Percentiles rank a stretch among this genome's conserved stretches.
Evolutionary conservation across 1,284 basidiomycete species (phyloP).

Genomic region (Tilletia indica): DNA sequence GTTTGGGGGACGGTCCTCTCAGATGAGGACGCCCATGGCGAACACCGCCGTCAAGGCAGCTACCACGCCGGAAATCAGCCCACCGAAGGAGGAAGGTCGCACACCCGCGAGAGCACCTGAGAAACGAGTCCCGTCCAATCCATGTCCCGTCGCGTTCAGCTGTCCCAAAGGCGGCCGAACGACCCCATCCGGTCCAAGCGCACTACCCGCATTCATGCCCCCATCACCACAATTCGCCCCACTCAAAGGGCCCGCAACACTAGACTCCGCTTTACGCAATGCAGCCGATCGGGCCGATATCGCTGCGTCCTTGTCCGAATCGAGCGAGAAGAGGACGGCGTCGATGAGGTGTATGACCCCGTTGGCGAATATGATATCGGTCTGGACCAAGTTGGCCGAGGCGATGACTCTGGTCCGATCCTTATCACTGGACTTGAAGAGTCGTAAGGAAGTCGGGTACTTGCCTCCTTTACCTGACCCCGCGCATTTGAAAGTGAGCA

Average conservation of each 20-base stretch:
- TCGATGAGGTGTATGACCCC: slow-evolving; percentile 18
- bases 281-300: neutral
- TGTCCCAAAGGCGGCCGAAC: neutral
- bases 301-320: neutral
- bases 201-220: neutral
- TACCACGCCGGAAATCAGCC: neutral
- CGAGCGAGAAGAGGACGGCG: neutral
- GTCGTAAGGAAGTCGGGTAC: neutral
- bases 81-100: neutral
- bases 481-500: neutral
- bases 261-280: neutral
- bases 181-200: neutral
- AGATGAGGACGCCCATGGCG: neutral
- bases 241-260: neutral
- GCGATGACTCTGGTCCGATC: neutral
- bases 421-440: neutral
- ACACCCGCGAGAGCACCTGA: neutral
- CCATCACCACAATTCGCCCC: slow-evolving; percentile 7
- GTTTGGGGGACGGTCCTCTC: no score
- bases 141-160: neutral
- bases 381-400: slow-evolving; percentile 11
- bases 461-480: neutral
- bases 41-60: neutral
- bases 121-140: neutral
- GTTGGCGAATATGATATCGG: slow-evolving; percentile 11